These are phyloP conservation scores for Lactifluus subvellereus DNA, from an alignment of 768 basidiomycete genomes.

Conservation along the genomic window DNA sequence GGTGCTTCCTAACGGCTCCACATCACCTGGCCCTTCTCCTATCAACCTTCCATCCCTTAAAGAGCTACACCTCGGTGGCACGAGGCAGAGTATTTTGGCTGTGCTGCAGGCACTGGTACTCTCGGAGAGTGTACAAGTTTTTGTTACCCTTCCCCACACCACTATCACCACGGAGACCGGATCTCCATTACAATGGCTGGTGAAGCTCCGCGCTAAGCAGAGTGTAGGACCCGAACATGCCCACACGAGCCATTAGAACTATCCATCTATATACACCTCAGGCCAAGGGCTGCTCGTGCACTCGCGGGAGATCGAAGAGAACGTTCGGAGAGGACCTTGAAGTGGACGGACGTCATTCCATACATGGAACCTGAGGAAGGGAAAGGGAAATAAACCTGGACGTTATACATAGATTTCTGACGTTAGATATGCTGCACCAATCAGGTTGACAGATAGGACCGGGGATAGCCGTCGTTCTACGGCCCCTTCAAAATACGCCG, in stretches of 20 bases:
- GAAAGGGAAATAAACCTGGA: no score
- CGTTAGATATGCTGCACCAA: no score
- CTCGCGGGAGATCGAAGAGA: background rate
- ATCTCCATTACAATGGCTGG: background rate
- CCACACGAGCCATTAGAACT: background rate
- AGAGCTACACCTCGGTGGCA: conserved; percentile 4
- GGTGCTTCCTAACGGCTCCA: background rate
- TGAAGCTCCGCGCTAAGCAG: conserved; percentile 4
- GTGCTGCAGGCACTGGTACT: background rate
- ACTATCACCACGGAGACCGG: background rate
- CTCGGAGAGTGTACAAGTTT: background rate
- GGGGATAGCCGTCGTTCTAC: no score
- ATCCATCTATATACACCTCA: background rate
- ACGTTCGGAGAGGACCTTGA: background rate
- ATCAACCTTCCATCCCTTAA: background rate
- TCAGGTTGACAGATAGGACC: no score
- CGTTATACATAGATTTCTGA: no score
- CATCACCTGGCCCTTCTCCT: background rate
- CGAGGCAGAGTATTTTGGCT: conserved; percentile 1
- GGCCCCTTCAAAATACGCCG: no score
- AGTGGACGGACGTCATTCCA: background rate
- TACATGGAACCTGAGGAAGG: no score
- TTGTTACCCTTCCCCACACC: conserved; percentile 9
- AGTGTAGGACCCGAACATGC: background rate
- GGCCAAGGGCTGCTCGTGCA: background rate